Evolutionary conservation across 1,139 yeast species (phyloP), one percentile per base, ranked within the genome.

Genomic region (Suhomyces atakaporum): DNA sequence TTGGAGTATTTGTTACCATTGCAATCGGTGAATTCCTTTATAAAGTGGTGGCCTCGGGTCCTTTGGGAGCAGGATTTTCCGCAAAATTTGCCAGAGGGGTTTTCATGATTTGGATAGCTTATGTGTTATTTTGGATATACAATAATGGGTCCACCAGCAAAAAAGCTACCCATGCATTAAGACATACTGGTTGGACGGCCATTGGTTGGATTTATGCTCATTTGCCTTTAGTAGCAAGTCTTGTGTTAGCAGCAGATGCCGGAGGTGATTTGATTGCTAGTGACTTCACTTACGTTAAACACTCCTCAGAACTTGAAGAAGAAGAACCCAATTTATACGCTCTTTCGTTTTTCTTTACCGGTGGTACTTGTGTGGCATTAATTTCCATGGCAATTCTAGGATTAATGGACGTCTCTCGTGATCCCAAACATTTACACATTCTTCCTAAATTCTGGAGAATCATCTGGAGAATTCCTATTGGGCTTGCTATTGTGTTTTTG

Each of bases 21-120:
- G 84, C 84, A 6, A 66, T 81, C 47, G 87, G 87, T 18, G 86
- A 81, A 46, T 81, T 77, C 46, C 58, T 80, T 18, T 79, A 74
- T 47, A 75, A 73, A 37, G 64, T 77, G n/a, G 81, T 78, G n/a
- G 74, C 80, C 2, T 56, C 57, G 1, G 63, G 69, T 10, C 74
- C 79, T 0, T 62, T 77, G 31, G 77, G 75, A 1, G 47, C 56
- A 3, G 82, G 82, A 1, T 62, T 80, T 46, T 65, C 69, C 31
- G 50, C 48, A 11, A 66, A 65, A 32, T 61, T 74, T 14, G 73
- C 70, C 27, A 60, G 83, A 35, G 84, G 79, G 0, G 48, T 79
- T 7, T 63, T 77, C 40, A 50, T 74, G n/a, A 53, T 77, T 29
- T 53, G 78, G 14, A 70, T 71, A 37, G 78, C 84, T 1, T 79